These are phyloP conservation scores for Paspalum notatum DNA, from an alignment of 176 grass and related monocot genomes.

Conservation along the genomic window DNA sequence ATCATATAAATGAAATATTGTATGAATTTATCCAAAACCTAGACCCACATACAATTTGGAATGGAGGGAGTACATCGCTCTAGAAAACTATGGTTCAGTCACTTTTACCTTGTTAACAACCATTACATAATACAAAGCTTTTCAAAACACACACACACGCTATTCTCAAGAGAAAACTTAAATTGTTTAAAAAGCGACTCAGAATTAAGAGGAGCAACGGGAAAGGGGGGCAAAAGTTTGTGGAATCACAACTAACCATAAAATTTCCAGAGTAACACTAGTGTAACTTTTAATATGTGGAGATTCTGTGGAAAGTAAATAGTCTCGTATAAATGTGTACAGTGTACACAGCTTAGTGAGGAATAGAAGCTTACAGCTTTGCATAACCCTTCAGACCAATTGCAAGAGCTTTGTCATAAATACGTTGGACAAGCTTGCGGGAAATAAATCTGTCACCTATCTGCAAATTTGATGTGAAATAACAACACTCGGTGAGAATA, in stretches of 20 bases:
- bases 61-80: not conserved
- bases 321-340: conserved; percentile 3
- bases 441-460: conserved; percentile 94
- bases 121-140: not conserved
- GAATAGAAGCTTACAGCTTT: conserved; percentile 70
- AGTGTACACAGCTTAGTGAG: conserved; percentile 7
- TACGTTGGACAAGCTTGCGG: conserved; percentile 79
- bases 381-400: conserved; percentile 98
- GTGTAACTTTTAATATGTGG: conserved; percentile 23
- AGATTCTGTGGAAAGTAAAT: conserved; percentile 26
- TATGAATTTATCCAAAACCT: too few species aligned
- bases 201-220: not conserved
- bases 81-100: conserved; percentile 18
- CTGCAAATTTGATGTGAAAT: conserved; percentile 61
- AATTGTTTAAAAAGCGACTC: conserved; percentile 22
- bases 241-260: conserved; percentile 3
- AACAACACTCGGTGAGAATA: conserved; percentile 20
- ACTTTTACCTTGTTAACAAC: not conserved
- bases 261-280: conserved; percentile 10
- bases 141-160: not conserved
- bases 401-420: conserved; percentile 92
- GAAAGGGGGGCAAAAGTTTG: not conserved
- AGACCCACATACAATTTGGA: too few species aligned
- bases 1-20: too few species aligned
- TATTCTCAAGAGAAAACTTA: conserved; percentile 15